A percentile compares a stretch with the other conserved stretches of the same genome.
These are phyloP conservation scores for Amanita exitialis DNA, from an alignment of 768 basidiomycete genomes.

Conservation along the genomic window DNA sequence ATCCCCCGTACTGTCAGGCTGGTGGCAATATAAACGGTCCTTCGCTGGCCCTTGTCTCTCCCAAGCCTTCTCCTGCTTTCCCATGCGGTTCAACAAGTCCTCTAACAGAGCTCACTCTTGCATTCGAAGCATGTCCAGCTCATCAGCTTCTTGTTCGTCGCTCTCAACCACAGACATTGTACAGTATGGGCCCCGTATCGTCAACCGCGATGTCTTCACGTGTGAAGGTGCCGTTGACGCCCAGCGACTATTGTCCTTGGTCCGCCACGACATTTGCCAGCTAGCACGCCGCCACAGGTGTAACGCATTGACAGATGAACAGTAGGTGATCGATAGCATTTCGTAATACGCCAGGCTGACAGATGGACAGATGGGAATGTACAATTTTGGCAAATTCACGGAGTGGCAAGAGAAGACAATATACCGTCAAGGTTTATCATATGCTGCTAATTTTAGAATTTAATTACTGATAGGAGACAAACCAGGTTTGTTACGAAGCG, in stretches of 20 bases:
- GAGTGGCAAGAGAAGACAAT: slow-evolving; percentile 1
- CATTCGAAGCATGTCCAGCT: slow-evolving; percentile 4
- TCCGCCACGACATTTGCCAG: slow-evolving; percentile 9
- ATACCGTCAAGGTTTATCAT: slow-evolving; percentile 6
- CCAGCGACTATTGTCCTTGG: slow-evolving; percentile 6
- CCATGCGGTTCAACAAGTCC: background rate
- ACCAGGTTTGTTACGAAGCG: slow-evolving; percentile 7
- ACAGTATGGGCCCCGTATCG: slow-evolving; percentile 8
- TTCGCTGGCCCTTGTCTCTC: background rate
- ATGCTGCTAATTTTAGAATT: background rate
- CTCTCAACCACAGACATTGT: background rate
- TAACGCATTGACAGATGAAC: slow-evolving; percentile 10
- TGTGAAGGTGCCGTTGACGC: slow-evolving; percentile 12
- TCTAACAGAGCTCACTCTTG: background rate
- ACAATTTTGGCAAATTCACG: background rate
- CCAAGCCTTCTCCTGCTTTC: background rate
- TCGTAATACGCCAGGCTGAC: background rate
- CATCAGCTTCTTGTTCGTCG: slow-evolving; percentile 1
- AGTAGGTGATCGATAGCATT: background rate
- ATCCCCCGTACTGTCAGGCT: background rate
- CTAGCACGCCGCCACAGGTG: slow-evolving; percentile 5
- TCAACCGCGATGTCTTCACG: slow-evolving; percentile 7
- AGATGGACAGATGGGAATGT: slow-evolving; percentile 3
- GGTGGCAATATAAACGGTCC: slow-evolving; percentile 1
- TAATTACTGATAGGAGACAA: background rate